Evolutionary conservation across 2,329 filamentous ascomycete species (phyloP).

Genomic region (Pyrenophora tritici-repentis): DNA sequence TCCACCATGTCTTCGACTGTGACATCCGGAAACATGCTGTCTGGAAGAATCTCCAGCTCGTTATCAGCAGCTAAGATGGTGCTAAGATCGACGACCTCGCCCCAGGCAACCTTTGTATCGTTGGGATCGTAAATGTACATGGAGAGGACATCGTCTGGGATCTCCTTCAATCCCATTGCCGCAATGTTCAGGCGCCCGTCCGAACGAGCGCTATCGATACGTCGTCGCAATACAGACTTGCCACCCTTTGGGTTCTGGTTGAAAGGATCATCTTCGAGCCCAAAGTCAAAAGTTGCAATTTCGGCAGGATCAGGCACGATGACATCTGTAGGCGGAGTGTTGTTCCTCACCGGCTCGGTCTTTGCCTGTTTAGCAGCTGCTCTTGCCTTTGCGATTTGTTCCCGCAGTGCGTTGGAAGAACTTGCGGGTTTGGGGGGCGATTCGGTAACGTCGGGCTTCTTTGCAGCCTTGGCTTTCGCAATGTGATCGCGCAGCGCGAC

Average conservation of each 20-base stretch:
- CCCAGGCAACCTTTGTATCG: slow-evolving; percentile 74
- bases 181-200: slow-evolving; percentile 88
- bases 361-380: slow-evolving; percentile 63
- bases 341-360: slow-evolving; percentile 27
- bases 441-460: slow-evolving; percentile 41
- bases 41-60: slow-evolving; percentile 74
- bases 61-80: slow-evolving; percentile 89
- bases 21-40: slow-evolving; percentile 78
- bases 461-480: slow-evolving; percentile 86
- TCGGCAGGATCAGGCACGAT: slow-evolving; percentile 40
- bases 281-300: slow-evolving; percentile 61
- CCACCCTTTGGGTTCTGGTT: slow-evolving; percentile 66
- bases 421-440: slow-evolving; percentile 56
- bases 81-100: slow-evolving; percentile 85
- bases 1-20: slow-evolving; percentile 59
- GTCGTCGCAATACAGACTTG: slow-evolving; percentile 72
- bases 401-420: slow-evolving; percentile 79
- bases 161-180: slow-evolving; percentile 75
- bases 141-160: slow-evolving; percentile 80
- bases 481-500: slow-evolving; percentile 85
- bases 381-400: slow-evolving; percentile 92
- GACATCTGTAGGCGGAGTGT: slow-evolving; percentile 37
- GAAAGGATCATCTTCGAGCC: slow-evolving; percentile 69
- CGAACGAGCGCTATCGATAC: slow-evolving; percentile 72
- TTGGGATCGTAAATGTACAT: slow-evolving; percentile 83